Evolutionary conservation across 495 filamentous ascomycete species (phyloP).

Genomic region (Trichoderma gamsii): DNA sequence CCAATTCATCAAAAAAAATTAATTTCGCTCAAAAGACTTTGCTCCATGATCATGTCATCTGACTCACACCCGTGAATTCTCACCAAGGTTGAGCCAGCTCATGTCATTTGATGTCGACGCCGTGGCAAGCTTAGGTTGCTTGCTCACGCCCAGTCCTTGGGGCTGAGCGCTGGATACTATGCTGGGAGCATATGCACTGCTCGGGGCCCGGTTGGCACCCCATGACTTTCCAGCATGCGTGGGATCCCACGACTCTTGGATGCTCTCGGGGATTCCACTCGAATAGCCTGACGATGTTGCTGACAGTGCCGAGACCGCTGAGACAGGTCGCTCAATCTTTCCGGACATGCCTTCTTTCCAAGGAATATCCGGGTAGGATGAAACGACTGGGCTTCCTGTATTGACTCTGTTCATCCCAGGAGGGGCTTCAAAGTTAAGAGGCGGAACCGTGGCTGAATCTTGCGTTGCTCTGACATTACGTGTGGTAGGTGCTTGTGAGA

Average conservation of each 20-base stretch:
- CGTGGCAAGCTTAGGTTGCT: slow-evolving; percentile 36
- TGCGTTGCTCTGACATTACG: slow-evolving; percentile 45
- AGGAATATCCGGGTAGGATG: slow-evolving; percentile 37
- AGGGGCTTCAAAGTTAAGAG: slow-evolving; percentile 42
- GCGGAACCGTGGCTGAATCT: slow-evolving; percentile 48
- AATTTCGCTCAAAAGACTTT: slow-evolving; percentile 10
- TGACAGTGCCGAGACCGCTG: slow-evolving; percentile 36
- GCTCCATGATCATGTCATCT: slow-evolving; percentile 12
- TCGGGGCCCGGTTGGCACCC: slow-evolving; percentile 46
- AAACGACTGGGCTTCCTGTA: slow-evolving; percentile 63
- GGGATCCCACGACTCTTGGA: slow-evolving; percentile 48
- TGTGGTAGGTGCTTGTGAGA: slow-evolving; percentile 30
- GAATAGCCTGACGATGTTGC: slow-evolving; percentile 48
- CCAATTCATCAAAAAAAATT: slow-evolving; percentile 9
- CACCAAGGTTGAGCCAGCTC: slow-evolving; percentile 68
- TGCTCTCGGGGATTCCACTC: slow-evolving; percentile 49
- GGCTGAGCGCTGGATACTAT: slow-evolving; percentile 14
- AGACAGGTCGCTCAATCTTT: slow-evolving; percentile 55
- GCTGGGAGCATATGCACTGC: slow-evolving; percentile 50
- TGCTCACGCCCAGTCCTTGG: slow-evolving; percentile 30
- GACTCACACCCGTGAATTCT: slow-evolving; percentile 18
- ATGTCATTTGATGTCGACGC: slow-evolving; percentile 50
- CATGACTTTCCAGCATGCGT: slow-evolving; percentile 33
- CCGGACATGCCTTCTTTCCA: slow-evolving; percentile 55
- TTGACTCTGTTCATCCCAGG: slow-evolving; percentile 52